These are phyloP conservation scores for Flaveria linearis DNA, from an alignment of 129 eudicot genomes.

Conservation along the genomic window DNA sequence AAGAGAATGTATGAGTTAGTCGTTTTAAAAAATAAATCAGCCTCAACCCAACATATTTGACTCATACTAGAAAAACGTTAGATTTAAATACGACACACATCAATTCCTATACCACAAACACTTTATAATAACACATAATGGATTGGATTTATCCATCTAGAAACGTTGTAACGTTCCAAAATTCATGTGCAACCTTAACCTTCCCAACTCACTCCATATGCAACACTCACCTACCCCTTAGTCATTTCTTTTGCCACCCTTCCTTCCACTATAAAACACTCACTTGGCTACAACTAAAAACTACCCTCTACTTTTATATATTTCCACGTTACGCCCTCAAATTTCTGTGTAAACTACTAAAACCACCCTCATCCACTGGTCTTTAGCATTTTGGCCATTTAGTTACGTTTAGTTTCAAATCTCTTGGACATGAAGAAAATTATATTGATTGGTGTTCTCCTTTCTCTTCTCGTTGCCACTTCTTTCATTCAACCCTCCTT, in stretches of 20 bases:
- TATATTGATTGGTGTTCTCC: slow-evolving; percentile 29
- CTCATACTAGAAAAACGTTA: too few relatives aligned
- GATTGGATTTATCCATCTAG: neutral
- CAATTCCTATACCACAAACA: too few relatives aligned
- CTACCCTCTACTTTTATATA: slow-evolving; percentile 20
- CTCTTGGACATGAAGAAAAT: slow-evolving; percentile 20
- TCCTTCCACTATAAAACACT: slow-evolving; percentile 24
- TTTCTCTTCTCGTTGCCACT: slow-evolving; percentile 34
- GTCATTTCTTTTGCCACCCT: slow-evolving; percentile 38
- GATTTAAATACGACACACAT: too few relatives aligned
- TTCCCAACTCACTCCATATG: slow-evolving; percentile 30
- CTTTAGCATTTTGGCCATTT: slow-evolving; percentile 14
- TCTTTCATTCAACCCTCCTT: slow-evolving; percentile 27
- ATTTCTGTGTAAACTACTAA: slow-evolving; percentile 12
- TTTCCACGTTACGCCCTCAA: slow-evolving; percentile 6
- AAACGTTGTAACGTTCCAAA: slow-evolving; percentile 16
- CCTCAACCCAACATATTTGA: too few relatives aligned
- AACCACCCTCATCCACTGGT: neutral
- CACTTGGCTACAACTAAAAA: slow-evolving; percentile 22
- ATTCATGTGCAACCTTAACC: slow-evolving; percentile 36
- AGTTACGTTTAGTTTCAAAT: neutral
- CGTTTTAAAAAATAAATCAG: too few relatives aligned
- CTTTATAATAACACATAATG: neutral
- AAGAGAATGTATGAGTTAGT: too few relatives aligned
- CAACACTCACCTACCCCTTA: slow-evolving; percentile 36